A percentile compares a stretch with the other conserved stretches of the same genome.
phyloP scores from a whole-genome alignment of 768 basidiomycete genomes.

The Phylloporus rhodoxanthus region DNA sequence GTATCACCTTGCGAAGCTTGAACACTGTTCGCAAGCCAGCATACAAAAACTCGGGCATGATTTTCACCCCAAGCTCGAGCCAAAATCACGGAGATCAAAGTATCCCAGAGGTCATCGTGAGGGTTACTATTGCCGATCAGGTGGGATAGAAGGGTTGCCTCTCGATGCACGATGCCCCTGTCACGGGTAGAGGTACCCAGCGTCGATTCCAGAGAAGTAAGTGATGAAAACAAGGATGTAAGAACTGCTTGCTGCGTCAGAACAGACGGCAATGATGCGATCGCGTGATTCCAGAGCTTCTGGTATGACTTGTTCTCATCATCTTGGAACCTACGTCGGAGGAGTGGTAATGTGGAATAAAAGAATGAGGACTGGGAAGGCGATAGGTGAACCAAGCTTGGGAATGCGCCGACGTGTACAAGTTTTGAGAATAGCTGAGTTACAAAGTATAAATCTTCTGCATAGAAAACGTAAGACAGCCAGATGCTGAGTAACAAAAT shows the following conservation, averaged over 20 bases:
- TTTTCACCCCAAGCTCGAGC: slow-evolving; percentile 55
- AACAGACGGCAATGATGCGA: slow-evolving; percentile 45
- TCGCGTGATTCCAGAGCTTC: slow-evolving; percentile 42
- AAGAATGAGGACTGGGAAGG: slow-evolving; percentile 75
- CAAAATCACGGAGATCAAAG: slow-evolving; percentile 40
- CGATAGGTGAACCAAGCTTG: slow-evolving; percentile 40
- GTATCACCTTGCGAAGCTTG: slow-evolving; percentile 30
- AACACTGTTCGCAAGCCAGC: slow-evolving; percentile 56
- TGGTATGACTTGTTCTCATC: slow-evolving; percentile 36
- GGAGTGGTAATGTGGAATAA: slow-evolving; percentile 40
- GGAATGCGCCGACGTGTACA: slow-evolving; percentile 63
- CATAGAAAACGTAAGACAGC: slow-evolving; percentile 24
- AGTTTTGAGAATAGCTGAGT: slow-evolving; percentile 59
- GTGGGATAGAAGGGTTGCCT: slow-evolving; percentile 45
- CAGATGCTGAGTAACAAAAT: slow-evolving; percentile 2
- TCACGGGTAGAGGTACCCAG: slow-evolving; percentile 29
- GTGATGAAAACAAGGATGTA: slow-evolving; percentile 50
- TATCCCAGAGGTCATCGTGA: slow-evolving; percentile 49
- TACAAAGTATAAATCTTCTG: slow-evolving; percentile 35
- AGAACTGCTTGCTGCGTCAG: slow-evolving; percentile 53
- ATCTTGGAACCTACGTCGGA: slow-evolving; percentile 37
- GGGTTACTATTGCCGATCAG: slow-evolving; percentile 49
- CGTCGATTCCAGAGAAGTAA: slow-evolving; percentile 29
- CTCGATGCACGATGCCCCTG: slow-evolving; percentile 45
- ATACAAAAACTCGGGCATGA: slow-evolving; percentile 57